A percentile compares a stretch with the other conserved stretches of the same genome.
Conservation (phyloP, 1,284 basidiomycete species). For the Pholiota adiposa region DNA sequence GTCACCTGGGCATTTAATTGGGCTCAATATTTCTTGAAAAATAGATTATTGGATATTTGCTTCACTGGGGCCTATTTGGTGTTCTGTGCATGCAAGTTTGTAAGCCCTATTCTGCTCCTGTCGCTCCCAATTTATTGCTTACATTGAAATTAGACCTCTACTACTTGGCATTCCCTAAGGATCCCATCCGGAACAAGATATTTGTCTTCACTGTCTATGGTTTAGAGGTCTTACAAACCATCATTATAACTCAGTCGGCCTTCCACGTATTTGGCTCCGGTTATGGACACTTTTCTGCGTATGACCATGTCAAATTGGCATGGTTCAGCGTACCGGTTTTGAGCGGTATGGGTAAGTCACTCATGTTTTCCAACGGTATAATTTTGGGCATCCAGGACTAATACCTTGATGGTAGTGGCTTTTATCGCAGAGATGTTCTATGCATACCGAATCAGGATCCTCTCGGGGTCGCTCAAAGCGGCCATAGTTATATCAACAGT, state of each 20-base stretch:
- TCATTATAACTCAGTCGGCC: constrained; percentile 20
- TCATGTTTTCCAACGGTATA: not conserved
- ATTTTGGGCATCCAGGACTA: not conserved
- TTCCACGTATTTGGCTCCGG: constrained; percentile 20
- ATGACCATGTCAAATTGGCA: constrained; percentile 15
- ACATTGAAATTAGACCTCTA: constrained; percentile 19
- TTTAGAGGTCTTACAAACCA: constrained; percentile 21
- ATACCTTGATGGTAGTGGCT: constrained; percentile 19
- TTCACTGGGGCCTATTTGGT: constrained; percentile 15
- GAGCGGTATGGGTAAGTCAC: constrained; percentile 20
- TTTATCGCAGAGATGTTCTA: constrained; percentile 26
- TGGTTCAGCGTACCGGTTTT: constrained; percentile 25
- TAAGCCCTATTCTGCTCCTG: not conserved
- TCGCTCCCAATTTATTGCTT: not conserved
- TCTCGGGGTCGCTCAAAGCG: constrained; percentile 19
- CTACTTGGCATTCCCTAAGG: constrained; percentile 23
- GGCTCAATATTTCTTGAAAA: not conserved
- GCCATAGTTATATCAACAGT: constrained; percentile 18
- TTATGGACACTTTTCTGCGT: constrained; percentile 17
- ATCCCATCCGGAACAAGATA: constrained; percentile 17
- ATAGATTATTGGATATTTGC: constrained; percentile 1
- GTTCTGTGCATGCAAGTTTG: constrained; percentile 10
- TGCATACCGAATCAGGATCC: constrained; percentile 25
- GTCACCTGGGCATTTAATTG: too few relatives aligned
- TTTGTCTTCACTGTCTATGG: constrained; percentile 21